Evolutionary conservation across 2,329 filamentous ascomycete species (phyloP).

Genomic region (Sporothrix sp.): DNA sequence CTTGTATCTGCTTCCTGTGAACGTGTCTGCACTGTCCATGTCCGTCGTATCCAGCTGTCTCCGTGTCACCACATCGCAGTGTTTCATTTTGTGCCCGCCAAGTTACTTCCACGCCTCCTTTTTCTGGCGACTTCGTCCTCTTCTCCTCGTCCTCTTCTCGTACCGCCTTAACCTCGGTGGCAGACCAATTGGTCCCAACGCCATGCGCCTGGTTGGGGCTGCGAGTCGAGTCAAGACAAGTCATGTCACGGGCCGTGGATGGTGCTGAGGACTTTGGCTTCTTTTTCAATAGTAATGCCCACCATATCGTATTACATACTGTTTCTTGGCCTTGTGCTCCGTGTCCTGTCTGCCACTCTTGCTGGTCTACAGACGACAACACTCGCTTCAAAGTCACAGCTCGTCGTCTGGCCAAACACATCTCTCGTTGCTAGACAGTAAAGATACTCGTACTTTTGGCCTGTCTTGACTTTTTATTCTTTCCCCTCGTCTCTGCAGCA

Average conservation of each 20-base stretch:
- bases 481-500: background rate
- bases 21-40: background rate
- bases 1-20: background rate
- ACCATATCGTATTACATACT: background rate
- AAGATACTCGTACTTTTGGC: too few relatives aligned
- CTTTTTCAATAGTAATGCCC: too few relatives aligned
- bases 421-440: too few relatives aligned
- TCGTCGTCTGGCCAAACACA: too few relatives aligned
- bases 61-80: background rate
- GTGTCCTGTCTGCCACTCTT: too few relatives aligned
- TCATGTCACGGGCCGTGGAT: background rate
- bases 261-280: too few relatives aligned
- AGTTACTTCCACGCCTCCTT: background rate
- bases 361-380: too few relatives aligned
- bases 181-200: background rate
- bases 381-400: too few relatives aligned
- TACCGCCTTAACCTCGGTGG: background rate
- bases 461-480: background rate
- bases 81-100: too few relatives aligned
- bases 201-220: slow-evolving; percentile 8
- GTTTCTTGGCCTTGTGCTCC: background rate
- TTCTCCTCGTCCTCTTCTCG: background rate
- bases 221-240: background rate
- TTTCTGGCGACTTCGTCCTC: background rate
- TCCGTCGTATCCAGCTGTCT: background rate